Percentiles rank a stretch among this genome's conserved stretches.
phyloP scores from a whole-genome alignment of 768 basidiomycete genomes.

The Phaeolepiota aurea region DNA sequence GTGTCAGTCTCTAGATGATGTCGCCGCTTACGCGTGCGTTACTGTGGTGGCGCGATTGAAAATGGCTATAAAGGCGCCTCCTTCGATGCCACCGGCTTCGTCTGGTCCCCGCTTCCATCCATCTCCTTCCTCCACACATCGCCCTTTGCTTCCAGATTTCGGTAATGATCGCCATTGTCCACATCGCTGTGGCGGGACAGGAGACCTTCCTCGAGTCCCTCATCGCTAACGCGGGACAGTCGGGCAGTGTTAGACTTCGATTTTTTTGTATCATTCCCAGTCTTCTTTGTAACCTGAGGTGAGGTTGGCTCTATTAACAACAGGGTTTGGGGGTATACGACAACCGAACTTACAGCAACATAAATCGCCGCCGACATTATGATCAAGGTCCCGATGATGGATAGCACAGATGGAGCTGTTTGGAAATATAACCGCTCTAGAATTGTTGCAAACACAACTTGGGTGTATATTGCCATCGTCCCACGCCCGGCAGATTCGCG shows the following conservation, averaged over 20 bases:
- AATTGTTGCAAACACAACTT: constrained; percentile 54
- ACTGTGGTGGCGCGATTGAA: too few species aligned
- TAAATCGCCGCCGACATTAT: constrained; percentile 59
- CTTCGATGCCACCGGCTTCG: not conserved
- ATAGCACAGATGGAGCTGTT: constrained; percentile 47
- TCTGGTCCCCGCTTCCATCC: not conserved
- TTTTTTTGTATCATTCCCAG: too few species aligned
- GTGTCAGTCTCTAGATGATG: too few species aligned
- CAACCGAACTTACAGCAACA: constrained; percentile 38
- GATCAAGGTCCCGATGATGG: constrained; percentile 52
- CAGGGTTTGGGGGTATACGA: not conserved
- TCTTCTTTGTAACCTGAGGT: constrained; percentile 11
- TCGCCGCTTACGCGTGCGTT: too few species aligned
- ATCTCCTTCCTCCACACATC: not conserved
- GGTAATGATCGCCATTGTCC: not conserved
- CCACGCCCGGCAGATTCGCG: constrained; percentile 11
- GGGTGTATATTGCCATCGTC: constrained; percentile 9
- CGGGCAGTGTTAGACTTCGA: not conserved
- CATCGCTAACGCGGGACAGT: not conserved
- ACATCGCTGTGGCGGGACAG: too few species aligned
- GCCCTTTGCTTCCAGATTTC: not conserved
- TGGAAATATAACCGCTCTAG: constrained; percentile 63
- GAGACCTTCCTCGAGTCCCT: constrained; percentile 1
- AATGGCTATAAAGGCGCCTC: too few species aligned
- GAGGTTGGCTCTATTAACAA: constrained; percentile 2